A percentile compares a stretch with the other conserved stretches of the same genome.
Evolutionary conservation across 2,329 filamentous ascomycete species (phyloP).

Genomic region (Fusarium drepaniforme): DNA sequence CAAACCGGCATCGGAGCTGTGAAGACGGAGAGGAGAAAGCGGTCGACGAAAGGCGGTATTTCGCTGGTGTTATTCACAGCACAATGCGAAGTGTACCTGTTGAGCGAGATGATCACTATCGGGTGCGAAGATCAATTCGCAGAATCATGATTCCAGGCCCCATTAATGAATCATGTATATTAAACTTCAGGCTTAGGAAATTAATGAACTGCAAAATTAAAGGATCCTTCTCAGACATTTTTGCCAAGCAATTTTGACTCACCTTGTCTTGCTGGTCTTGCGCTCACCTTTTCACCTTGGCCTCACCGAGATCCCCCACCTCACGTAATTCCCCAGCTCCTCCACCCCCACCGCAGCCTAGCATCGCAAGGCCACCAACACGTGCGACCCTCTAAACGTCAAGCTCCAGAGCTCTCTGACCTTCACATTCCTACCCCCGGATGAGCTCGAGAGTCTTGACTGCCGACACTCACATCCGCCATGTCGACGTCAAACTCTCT

Average conservation of each 20-base stretch:
- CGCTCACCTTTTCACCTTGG: not conserved
- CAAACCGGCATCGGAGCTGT: conserved; percentile 10
- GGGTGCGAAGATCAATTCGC: not conserved
- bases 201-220: not conserved
- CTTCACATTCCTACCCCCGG: conserved; percentile 8
- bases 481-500: conserved; percentile 54
- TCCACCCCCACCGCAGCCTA: conserved; percentile 31
- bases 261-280: conserved; percentile 14
- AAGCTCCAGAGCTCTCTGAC: conserved; percentile 38
- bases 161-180: not conserved
- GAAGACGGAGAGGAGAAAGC: not conserved
- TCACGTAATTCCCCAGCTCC: conserved; percentile 7
- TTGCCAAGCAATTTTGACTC: not conserved
- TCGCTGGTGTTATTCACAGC: not conserved
- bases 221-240: not conserved
- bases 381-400: conserved; percentile 31
- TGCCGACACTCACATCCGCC: conserved; percentile 25
- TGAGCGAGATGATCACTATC: not conserved
- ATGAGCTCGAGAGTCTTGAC: not conserved
- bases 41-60: not conserved
- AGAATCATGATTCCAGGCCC: not conserved
- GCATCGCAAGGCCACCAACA: conserved; percentile 16
- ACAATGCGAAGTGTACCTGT: not conserved
- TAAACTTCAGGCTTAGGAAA: not conserved
- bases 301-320: conserved; percentile 15